Conservation (phyloP, 441 rosid genomes). For the Arabidopsis hybrid region DNA sequence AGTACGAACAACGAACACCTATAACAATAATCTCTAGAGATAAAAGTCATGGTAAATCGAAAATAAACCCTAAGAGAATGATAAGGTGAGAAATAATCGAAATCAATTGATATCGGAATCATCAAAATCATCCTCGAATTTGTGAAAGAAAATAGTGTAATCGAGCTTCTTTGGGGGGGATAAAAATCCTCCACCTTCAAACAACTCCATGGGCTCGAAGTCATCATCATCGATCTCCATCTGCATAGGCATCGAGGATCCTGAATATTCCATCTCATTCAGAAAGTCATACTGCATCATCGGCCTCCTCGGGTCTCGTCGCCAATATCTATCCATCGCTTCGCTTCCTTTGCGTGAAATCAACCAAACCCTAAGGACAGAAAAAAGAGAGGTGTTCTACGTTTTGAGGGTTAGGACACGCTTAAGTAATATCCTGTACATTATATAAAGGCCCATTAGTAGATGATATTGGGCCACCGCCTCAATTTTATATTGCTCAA, state of each 20-base stretch:
- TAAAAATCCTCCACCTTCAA: constrained; percentile 55
- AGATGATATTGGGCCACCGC: not conserved
- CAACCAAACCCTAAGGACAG: not conserved
- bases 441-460: constrained; percentile 2
- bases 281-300: constrained; percentile 58
- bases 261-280: constrained; percentile 61
- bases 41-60: not conserved
- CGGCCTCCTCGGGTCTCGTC: constrained; percentile 51
- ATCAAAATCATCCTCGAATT: constrained; percentile 87
- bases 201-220: constrained; percentile 64
- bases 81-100: not conserved
- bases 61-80: not conserved
- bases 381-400: not conserved
- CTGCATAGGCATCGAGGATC: constrained; percentile 53
- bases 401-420: not conserved
- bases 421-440: not conserved
- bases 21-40: not conserved
- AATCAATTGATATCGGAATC: constrained; percentile 78
- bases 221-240: constrained; percentile 73
- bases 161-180: constrained; percentile 49
- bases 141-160: constrained; percentile 77
- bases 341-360: constrained; percentile 9
- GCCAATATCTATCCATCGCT: not conserved
- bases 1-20: not conserved
- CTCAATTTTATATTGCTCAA: not conserved